phyloP scores from a whole-genome alignment of 169 alveolate genomes.

The Toxoplasma gondii region DNA sequence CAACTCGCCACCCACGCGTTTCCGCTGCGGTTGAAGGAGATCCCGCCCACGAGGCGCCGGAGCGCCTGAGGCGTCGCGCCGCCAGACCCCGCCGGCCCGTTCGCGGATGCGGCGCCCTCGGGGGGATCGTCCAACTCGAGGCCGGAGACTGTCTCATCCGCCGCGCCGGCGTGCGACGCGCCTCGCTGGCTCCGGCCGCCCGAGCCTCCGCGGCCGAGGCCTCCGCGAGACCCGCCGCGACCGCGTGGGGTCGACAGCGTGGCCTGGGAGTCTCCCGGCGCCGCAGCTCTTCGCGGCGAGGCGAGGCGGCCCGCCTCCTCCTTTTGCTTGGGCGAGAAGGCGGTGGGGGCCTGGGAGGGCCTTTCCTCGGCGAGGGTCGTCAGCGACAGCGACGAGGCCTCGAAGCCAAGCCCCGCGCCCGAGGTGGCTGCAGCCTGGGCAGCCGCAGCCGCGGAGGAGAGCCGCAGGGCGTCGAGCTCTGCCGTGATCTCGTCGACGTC shows the following conservation, averaged over 20 bases:
- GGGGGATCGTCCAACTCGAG: background rate
- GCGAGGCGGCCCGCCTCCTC: background rate
- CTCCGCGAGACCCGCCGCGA: background rate
- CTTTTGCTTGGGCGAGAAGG: background rate
- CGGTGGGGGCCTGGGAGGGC: background rate
- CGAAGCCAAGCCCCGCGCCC: background rate
- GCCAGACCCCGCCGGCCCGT: background rate
- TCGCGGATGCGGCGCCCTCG: background rate
- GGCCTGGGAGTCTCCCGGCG: background rate
- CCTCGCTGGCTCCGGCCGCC: background rate
- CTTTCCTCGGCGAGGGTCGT: background rate
- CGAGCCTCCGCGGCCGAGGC: background rate
- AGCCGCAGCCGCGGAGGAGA: background rate
- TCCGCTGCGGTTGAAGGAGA: constrained; percentile 23
- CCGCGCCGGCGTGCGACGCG: background rate
- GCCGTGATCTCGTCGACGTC: background rate
- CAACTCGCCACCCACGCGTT: constrained; percentile 35
- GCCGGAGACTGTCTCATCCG: background rate
- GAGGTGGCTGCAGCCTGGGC: background rate
- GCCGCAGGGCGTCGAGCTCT: constrained; percentile 30
- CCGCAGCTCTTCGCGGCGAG: background rate
- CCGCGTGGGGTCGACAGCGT: background rate
- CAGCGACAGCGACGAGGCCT: background rate
- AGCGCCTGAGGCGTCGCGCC: background rate
- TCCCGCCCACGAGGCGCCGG: constrained; percentile 15